phyloP scores from a whole-genome alignment of 73 alveolate genomes.

The Paramecium caudatum region DNA sequence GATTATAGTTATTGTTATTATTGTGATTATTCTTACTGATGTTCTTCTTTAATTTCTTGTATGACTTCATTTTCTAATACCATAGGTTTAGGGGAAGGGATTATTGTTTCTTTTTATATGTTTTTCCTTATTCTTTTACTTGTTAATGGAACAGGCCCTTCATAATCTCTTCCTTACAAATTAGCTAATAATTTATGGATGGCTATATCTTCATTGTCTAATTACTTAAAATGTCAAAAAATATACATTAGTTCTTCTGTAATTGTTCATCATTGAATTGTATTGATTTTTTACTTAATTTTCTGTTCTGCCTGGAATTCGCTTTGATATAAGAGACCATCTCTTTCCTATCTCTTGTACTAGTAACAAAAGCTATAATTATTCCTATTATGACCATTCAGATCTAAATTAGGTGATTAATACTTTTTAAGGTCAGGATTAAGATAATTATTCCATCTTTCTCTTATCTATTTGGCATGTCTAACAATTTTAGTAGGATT shows the following conservation, averaged over 20 bases:
- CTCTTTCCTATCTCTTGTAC: constrained; percentile 62
- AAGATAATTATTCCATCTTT: constrained; percentile 62
- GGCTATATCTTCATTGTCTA: constrained; percentile 61
- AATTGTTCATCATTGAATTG: constrained; percentile 57
- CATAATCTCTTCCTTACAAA: constrained; percentile 57
- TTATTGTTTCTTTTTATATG: too few relatives aligned
- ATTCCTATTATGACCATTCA: constrained; percentile 60
- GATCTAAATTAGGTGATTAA: constrained; percentile 33
- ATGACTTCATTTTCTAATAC: neutral
- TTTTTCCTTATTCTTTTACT: constrained; percentile 44
- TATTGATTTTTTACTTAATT: constrained; percentile 61
- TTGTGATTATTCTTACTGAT: neutral
- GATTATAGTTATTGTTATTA: neutral
- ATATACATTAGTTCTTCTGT: constrained; percentile 55
- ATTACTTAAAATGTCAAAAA: neutral
- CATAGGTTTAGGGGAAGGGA: too few relatives aligned
- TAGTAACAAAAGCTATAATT: constrained; percentile 13
- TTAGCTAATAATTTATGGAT: constrained; percentile 44
- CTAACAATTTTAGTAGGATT: constrained; percentile 53
- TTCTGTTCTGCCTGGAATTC: constrained; percentile 57
- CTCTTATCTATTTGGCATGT: constrained; percentile 69
- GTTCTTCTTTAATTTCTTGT: constrained; percentile 30
- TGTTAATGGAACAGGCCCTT: neutral
- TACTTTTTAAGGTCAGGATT: constrained; percentile 66
- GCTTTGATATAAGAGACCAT: constrained; percentile 59